Conservation (phyloP, 2,329 filamentous ascomycete species). For the Hortaea sp. region DNA sequence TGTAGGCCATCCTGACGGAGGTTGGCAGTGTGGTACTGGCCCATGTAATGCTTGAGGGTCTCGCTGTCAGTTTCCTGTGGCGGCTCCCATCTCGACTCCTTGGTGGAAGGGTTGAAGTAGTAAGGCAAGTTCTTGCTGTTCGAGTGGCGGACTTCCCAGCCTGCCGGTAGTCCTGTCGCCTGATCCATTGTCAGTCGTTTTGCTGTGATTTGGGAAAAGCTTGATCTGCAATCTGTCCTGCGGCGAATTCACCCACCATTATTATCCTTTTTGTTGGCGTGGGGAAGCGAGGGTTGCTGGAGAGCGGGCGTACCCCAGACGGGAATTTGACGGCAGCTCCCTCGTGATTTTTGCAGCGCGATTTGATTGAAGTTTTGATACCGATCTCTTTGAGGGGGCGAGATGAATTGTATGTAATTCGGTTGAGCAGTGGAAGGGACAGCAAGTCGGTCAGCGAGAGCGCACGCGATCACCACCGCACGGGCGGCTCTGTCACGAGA, state of each 20-base stretch:
- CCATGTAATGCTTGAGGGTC: conserved; percentile 91
- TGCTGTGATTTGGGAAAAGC: not conserved
- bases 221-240: not conserved
- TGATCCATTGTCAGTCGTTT: conserved; percentile 5
- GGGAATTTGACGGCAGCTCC: not conserved
- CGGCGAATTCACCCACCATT: no score
- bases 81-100: conserved; percentile 91
- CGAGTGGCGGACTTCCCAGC: conserved; percentile 77
- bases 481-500: no score
- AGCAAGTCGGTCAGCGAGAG: no score
- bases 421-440: no score
- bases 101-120: conserved; percentile 85
- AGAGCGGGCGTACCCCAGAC: not conserved
- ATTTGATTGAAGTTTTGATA: not conserved
- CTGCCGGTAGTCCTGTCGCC: conserved; percentile 23
- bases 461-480: no score
- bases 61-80: conserved; percentile 80
- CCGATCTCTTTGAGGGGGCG: no score
- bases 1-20: conserved; percentile 24
- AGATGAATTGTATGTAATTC: no score
- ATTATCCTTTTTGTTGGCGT: not conserved
- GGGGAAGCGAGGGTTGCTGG: not conserved
- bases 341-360: not conserved
- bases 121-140: conserved; percentile 98
- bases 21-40: conserved; percentile 58